Conservation (phyloP, 768 basidiomycete genomes). For the Psilocybe sp. region DNA sequence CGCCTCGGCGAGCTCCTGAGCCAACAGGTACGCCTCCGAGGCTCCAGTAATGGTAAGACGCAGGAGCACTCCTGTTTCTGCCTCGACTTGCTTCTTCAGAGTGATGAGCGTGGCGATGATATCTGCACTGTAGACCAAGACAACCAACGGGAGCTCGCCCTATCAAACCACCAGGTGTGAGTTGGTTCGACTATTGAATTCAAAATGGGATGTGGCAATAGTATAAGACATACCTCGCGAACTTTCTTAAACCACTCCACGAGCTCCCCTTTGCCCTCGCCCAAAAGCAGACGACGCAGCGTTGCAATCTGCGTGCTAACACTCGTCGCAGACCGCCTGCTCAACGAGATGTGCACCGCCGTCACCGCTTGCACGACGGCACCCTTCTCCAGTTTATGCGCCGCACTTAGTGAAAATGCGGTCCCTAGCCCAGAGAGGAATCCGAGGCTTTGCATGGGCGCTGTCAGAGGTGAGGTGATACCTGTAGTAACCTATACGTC, state of each 20-base stretch:
- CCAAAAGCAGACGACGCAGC: constrained; percentile 62
- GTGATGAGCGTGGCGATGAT: constrained; percentile 74
- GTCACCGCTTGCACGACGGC: constrained; percentile 63
- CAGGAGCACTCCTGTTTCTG: constrained; percentile 37
- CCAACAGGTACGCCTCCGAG: constrained; percentile 66
- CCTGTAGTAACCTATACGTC: constrained; percentile 19
- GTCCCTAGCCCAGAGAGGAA: constrained; percentile 66
- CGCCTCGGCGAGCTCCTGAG: constrained; percentile 56
- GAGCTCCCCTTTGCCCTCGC: constrained; percentile 31
- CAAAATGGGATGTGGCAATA: no score
- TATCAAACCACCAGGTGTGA: no score
- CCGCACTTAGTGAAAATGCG: constrained; percentile 59
- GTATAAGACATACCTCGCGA: constrained; percentile 33
- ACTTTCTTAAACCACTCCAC: constrained; percentile 47
- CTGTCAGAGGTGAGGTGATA: constrained; percentile 58
- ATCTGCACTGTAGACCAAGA: constrained; percentile 76
- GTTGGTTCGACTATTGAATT: no score
- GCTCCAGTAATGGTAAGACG: constrained; percentile 64
- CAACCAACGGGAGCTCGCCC: constrained; percentile 73
- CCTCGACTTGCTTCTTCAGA: constrained; percentile 65
- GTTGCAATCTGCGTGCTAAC: constrained; percentile 82
- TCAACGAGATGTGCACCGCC: constrained; percentile 65
- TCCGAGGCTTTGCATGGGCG: constrained; percentile 44
- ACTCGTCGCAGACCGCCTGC: constrained; percentile 48
- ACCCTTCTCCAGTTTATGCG: constrained; percentile 55